Percentiles rank a stretch among this genome's conserved stretches.
These are phyloP conservation scores for Termitomyces sp. DNA, from an alignment of 768 basidiomycete species.

Conservation along the genomic window DNA sequence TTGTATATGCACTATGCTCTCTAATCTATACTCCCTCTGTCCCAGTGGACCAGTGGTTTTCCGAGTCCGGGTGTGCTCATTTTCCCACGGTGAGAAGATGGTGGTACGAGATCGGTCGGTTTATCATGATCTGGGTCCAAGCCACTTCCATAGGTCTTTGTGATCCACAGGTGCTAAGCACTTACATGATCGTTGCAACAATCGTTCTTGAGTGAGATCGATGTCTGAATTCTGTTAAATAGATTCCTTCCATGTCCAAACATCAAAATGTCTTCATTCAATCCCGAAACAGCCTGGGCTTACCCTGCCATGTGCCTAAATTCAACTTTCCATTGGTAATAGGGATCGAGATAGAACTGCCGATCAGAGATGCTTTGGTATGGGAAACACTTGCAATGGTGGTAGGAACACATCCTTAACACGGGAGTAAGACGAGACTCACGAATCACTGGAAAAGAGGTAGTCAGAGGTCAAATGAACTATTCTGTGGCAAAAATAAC, in stretches of 20 bases:
- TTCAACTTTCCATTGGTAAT: slow-evolving; percentile 77
- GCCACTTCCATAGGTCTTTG: not conserved
- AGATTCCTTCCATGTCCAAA: slow-evolving; percentile 56
- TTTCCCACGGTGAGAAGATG: too few species aligned
- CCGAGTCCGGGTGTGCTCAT: too few species aligned
- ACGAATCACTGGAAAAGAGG: slow-evolving; percentile 64
- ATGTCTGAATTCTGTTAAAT: slow-evolving; percentile 83
- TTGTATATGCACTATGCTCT: too few species aligned
- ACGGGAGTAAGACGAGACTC: slow-evolving; percentile 25
- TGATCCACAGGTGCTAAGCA: not conserved
- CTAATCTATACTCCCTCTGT: too few species aligned
- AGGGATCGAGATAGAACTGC: slow-evolving; percentile 78
- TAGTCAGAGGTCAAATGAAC: not conserved
- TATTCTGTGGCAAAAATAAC: not conserved
- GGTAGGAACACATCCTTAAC: not conserved
- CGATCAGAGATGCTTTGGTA: slow-evolving; percentile 85
- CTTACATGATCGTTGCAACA: slow-evolving; percentile 82
- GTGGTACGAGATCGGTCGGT: too few species aligned
- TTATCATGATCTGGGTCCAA: slow-evolving; percentile 3
- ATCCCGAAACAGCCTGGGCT: slow-evolving; percentile 8
- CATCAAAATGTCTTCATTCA: not conserved
- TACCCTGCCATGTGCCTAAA: slow-evolving; percentile 93
- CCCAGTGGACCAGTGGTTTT: too few species aligned
- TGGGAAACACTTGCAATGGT: slow-evolving; percentile 67
- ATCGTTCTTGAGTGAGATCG: slow-evolving; percentile 60